phyloP scores from a whole-genome alignment of 176 grass and related monocot genomes.

The Cenchrus fungigraminus region DNA sequence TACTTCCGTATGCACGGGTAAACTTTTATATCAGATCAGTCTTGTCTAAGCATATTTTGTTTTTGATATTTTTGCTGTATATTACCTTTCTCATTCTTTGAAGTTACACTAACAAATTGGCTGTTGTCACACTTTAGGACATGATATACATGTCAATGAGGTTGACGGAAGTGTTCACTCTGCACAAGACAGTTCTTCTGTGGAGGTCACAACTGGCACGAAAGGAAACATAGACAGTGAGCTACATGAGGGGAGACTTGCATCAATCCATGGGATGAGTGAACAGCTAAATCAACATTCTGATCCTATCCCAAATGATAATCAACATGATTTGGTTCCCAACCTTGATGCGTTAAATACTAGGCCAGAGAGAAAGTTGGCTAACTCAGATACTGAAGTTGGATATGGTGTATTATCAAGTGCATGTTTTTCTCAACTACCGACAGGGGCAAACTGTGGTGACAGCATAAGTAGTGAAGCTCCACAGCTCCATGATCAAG shows the following conservation, averaged over 20 bases:
- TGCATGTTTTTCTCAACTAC: constrained; percentile 10
- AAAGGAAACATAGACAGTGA: constrained; percentile 19
- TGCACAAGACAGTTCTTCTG: constrained; percentile 38
- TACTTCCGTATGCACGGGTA: neutral
- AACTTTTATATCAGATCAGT: neutral
- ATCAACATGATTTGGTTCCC: neutral
- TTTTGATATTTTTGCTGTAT: neutral
- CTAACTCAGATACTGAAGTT: constrained; percentile 32
- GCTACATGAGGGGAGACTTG: neutral
- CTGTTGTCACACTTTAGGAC: constrained; percentile 17
- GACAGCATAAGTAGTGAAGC: constrained; percentile 18
- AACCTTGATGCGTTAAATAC: constrained; percentile 16
- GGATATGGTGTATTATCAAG: constrained; percentile 21
- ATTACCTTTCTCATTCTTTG: constrained; percentile 2
- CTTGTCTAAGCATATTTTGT: constrained; percentile 23
- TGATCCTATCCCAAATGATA: constrained; percentile 15
- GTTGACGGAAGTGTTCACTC: constrained; percentile 39
- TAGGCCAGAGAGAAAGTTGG: neutral
- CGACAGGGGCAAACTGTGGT: neutral
- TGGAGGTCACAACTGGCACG: constrained; percentile 11
- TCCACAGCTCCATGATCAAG: constrained; percentile 17
- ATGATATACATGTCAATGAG: constrained; percentile 27
- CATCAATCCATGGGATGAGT: neutral
- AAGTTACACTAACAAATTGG: constrained; percentile 32
- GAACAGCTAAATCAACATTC: constrained; percentile 10